phyloP scores from a whole-genome alignment of 352 stramenopile species.

The Aphanomyces stellatus region DNA sequence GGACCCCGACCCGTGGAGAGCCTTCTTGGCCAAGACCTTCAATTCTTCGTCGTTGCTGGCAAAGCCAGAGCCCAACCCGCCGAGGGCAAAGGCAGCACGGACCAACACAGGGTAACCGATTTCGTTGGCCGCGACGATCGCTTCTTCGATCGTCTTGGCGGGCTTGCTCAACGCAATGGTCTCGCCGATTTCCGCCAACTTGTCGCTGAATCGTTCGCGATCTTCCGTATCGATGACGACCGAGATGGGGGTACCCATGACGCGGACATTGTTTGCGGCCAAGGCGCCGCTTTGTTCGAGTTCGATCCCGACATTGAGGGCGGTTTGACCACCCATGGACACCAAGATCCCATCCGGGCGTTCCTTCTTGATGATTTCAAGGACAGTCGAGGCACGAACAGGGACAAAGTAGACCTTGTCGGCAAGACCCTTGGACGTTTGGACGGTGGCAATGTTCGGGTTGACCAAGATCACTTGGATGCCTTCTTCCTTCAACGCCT shows the following conservation, averaged over 20 bases:
- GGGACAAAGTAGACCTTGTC: constrained; percentile 94
- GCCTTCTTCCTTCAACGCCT: constrained; percentile 90
- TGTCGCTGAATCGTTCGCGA: constrained; percentile 93
- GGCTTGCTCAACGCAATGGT: constrained; percentile 93
- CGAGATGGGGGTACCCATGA: constrained; percentile 96
- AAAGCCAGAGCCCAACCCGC: constrained; percentile 95
- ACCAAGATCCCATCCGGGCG: constrained; percentile 97
- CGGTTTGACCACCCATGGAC: constrained; percentile 98
- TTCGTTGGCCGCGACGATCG: constrained; percentile 86
- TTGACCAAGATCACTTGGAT: constrained; percentile 92
- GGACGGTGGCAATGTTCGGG: constrained; percentile 94
- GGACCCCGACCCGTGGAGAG: constrained; percentile 44
- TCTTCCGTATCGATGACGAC: constrained; percentile 98
- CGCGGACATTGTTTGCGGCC: constrained; percentile 88
- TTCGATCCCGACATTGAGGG: constrained; percentile 95
- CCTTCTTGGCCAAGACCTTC: constrained; percentile 51
- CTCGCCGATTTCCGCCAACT: constrained; percentile 95
- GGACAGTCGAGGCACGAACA: constrained; percentile 79
- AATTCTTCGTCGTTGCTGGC: constrained; percentile 85
- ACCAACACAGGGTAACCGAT: constrained; percentile 98
- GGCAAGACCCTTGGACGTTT: constrained; percentile 86
- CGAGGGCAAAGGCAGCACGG: constrained; percentile 94
- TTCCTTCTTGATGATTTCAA: constrained; percentile 95
- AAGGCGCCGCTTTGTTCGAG: constrained; percentile 91
- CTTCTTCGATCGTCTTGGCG: constrained; percentile 86